Evolutionary conservation across 2,329 filamentous ascomycete species (phyloP).

Genomic region (Mycocentrospora acerina): DNA sequence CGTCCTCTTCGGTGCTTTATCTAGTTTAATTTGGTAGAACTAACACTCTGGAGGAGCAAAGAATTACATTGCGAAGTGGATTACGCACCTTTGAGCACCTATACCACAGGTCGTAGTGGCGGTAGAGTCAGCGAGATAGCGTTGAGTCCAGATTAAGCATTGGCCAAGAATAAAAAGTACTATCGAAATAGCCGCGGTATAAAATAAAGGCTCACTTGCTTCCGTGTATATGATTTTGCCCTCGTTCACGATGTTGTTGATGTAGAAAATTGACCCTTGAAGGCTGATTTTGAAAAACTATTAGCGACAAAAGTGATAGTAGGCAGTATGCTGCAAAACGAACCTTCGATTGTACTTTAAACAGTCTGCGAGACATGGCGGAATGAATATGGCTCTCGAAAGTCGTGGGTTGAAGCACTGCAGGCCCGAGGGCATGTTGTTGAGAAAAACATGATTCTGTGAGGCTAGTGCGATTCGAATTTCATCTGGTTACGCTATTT

Average conservation of each 20-base stretch:
- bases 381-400: not conserved
- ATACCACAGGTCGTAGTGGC: not conserved
- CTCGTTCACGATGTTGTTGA: not conserved
- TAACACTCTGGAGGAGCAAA: not conserved
- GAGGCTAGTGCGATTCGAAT: not conserved
- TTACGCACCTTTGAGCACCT: not conserved
- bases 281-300: not conserved
- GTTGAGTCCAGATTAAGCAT: not conserved
- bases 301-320: not conserved
- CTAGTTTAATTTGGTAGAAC: not conserved
- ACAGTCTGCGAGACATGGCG: not conserved
- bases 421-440: not conserved
- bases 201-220: not conserved
- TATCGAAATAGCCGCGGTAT: not conserved
- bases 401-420: not conserved
- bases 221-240: not conserved
- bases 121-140: not conserved
- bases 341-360: not conserved
- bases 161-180: not conserved
- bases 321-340: not conserved
- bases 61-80: constrained; percentile 1
- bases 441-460: not conserved
- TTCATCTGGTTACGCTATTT: not conserved
- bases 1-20: constrained; percentile 1
- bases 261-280: not conserved